Base-by-base conservation (phyloP, 306 rosid genomes). In the Dalbergia cultrata region DNA sequence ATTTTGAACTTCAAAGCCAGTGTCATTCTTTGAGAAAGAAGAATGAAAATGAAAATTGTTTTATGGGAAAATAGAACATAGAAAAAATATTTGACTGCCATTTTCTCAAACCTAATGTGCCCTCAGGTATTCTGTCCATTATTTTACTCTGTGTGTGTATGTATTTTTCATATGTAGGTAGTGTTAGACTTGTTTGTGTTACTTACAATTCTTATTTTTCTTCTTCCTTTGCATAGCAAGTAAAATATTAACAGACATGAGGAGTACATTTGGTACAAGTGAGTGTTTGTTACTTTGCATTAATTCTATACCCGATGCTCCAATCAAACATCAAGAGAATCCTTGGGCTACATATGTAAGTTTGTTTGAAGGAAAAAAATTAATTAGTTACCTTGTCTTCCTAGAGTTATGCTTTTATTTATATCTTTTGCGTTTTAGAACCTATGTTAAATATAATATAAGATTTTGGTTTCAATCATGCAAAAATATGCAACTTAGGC, bases 291-390 rank as follows among this genome's bases (percentile, higher is more conserved):
- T 96, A 82, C 90, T 96, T 69, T 89, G 91, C 74, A 90, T 96
- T 71, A 96, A 96, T 85, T 93, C 99, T 72, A 88, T 97, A 72
- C 63, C 60, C 58, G 93, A 87, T 75, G 89, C 84, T 70, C 61
- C 70, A 34, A 85, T 84, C 76, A 91, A 92, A 88, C 90, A 70
- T 84, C 92, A 87, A 83, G 90, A 86, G 77, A 86, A 90, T 85
- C 97, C 94, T 70, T 92, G 98, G 99, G 89, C 89, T 68, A 83
- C 85, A 41, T 77, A 78, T 83, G 98, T 95, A 88, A 91, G 94
- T 85, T 82, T 84, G 78, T 82, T 71, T 65, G 37, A 13, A 13
- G 72, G 41, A 47, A 67, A 69, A 17, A 61, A 35, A 0, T 63
- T 60, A 2, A 70, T 68, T 59, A 56, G 13, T 58, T 57, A 18